Evolutionary conservation across 202 grass and related monocot species (phyloP), one percentile per base, ranked within the genome.

Genomic region (Cymbopogon flexuosus): DNA sequence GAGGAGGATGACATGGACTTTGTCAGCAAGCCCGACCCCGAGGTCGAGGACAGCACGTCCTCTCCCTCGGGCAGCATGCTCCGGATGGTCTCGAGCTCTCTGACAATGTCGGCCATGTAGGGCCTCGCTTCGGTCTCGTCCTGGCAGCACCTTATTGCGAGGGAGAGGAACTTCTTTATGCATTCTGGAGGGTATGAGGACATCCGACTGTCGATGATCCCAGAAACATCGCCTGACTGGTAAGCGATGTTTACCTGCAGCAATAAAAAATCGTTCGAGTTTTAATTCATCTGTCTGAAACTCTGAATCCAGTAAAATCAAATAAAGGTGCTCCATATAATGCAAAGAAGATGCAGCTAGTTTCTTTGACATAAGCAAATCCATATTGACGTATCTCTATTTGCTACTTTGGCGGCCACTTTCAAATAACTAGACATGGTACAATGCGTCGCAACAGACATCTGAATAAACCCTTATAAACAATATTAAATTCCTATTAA

Each of bases 81-180:
- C 52, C 62, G 45, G 57, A 98, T 95, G 65, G 33, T 76, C 37
- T 98, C 96, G 2, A 98, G 87, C 71, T 98, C 92, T 34, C 86
- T 80, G 12, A 90, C 96, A 6, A 98, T 79, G 19, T 98, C 92
- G 6, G 80, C 69, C 88, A 98, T 95, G 42, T 76, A 95, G 45
- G 96, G 92, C 76, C 96, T 92, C 27, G 6, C 78, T 51, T 95
- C 90, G 9, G 88, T 83, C 52, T 98, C 90, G 10, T 91, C 87
- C 8, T 0, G 11, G 85, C 96, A 98, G 69, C 96, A 98, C 75
- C 64, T 84, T 30, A 91, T 56, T 33, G 96, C 96, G 12, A 98
- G 90, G 8, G 84, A 84, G 23, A 84, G 34, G 70, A 95, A 90
- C 51, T 78, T 91, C 33, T 60, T 61, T 14, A 81, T 56, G 5